A percentile compares a stretch with the other conserved stretches of the same genome.
These are phyloP conservation scores for Ophiostoma quercus DNA, from an alignment of 2,329 filamentous ascomycete species.

Conservation along the genomic window DNA sequence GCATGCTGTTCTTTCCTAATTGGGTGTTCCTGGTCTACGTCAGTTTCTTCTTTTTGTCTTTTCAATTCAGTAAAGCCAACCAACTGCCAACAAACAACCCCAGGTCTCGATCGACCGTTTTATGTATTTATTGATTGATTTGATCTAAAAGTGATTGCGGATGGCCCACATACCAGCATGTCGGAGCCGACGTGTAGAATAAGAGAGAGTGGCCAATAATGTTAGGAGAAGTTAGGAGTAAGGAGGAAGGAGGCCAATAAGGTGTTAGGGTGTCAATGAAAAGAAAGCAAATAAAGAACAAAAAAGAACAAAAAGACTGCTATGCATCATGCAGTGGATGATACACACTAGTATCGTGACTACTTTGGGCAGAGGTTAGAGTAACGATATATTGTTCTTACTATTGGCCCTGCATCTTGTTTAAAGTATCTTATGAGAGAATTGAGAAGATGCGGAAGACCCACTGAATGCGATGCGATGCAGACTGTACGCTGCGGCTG, in stretches of 20 bases:
- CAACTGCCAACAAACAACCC: neutral
- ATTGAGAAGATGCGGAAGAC: too few species aligned
- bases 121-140: neutral
- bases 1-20: neutral
- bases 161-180: constrained; percentile 1
- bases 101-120: neutral
- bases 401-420: neutral
- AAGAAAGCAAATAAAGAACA: too few species aligned
- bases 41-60: neutral
- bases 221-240: too few species aligned
- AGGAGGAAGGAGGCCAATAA: too few species aligned
- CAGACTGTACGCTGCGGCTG: neutral
- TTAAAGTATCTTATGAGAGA: too few species aligned
- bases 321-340: neutral
- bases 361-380: too few species aligned
- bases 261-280: too few species aligned
- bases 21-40: neutral
- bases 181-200: constrained; percentile 5
- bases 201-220: neutral
- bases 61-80: neutral
- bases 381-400: neutral
- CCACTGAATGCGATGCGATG: too few species aligned
- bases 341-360: neutral
- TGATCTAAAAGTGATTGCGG: neutral
- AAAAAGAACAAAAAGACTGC: too few species aligned